These are phyloP conservation scores for Caloboletus firmus DNA, from an alignment of 1,284 basidiomycete genomes.

Conservation along the genomic window DNA sequence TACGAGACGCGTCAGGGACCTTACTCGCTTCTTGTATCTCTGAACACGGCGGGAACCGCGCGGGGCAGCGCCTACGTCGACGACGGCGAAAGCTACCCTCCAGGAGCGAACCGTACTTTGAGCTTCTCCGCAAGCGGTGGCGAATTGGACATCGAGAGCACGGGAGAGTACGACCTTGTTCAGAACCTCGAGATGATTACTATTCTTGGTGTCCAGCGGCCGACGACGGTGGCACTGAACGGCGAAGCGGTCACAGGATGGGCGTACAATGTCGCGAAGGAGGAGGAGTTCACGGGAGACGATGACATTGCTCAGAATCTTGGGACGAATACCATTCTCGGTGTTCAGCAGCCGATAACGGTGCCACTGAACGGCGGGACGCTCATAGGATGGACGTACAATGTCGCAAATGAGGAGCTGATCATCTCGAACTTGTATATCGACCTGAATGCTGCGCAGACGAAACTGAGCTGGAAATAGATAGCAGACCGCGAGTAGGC, in stretches of 20 bases:
- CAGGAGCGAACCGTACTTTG: conserved; percentile 48
- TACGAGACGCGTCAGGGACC: conserved; percentile 47
- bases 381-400: conserved; percentile 38
- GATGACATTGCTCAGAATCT: conserved; percentile 47
- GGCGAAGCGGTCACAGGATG: conserved; percentile 37
- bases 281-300: conserved; percentile 41
- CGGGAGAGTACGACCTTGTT: conserved; percentile 44
- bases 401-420: conserved; percentile 35
- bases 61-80: conserved; percentile 53
- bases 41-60: conserved; percentile 43
- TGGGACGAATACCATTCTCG: conserved; percentile 49
- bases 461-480: conserved; percentile 29
- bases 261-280: conserved; percentile 34
- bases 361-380: conserved; percentile 37
- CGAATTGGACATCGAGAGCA: conserved; percentile 37
- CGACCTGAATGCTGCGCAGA: conserved; percentile 36
- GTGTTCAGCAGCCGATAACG: conserved; percentile 38
- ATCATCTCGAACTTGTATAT: conserved; percentile 32
- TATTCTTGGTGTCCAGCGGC: conserved; percentile 48
- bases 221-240: conserved; percentile 37
- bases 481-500: not conserved
- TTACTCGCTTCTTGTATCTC: conserved; percentile 49
- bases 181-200: conserved; percentile 48
- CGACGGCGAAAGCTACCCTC: conserved; percentile 54
- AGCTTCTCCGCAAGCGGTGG: conserved; percentile 39